Evolutionary conservation across 345 rosid genomes (phyloP), one percentile per base, ranked within the genome.

Genomic region (Euclidium syriacum): DNA sequence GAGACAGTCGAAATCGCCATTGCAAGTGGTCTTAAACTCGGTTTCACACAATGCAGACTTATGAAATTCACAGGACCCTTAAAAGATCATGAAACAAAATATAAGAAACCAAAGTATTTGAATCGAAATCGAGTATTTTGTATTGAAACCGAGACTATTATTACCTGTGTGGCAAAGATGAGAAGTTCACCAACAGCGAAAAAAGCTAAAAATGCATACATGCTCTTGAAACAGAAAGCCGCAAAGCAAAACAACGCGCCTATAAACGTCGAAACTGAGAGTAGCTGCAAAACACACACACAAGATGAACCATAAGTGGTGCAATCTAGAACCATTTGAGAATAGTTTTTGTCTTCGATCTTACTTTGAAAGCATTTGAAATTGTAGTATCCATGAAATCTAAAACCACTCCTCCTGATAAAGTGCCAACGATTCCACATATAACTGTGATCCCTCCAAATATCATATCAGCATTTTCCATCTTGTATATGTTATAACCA

Each of bases 1-100:
- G 96, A 70, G 54, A 90, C 96, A 3, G 97, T 95, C 23, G 99
- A 90, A 42, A 95, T 95, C 10, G 99, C 99, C 96, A 95, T 95
- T 47, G 97, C 89, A 65, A 95, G 64, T 44, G 99, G 95, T 78
- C 99, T 88, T 73, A 90, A 42, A 78, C 91, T 85, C 20, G 95
- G 97, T 67, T 79, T 80, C 39, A 95, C 99, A 71, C 95, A 83
- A 68, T 90, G 99, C 25, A 90, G 96, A 64, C 82, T 74, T 23
- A 88, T 72, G 56, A 78, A 95, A 79, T 90, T 95, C 60, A 95
- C 99, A 19, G 97, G 96, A 72, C 89, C 99, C 99, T n/a, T 95
- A 68, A 54, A 55, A 60, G 65, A 74, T 50, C 47, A 52, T 62
- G 27, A 20, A 26, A 44, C 7, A 8, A 43, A 53, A 50, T 33